These are phyloP conservation scores for Williopsis jadinii DNA, from an alignment of 1,139 yeast species.

Conservation along the genomic window DNA sequence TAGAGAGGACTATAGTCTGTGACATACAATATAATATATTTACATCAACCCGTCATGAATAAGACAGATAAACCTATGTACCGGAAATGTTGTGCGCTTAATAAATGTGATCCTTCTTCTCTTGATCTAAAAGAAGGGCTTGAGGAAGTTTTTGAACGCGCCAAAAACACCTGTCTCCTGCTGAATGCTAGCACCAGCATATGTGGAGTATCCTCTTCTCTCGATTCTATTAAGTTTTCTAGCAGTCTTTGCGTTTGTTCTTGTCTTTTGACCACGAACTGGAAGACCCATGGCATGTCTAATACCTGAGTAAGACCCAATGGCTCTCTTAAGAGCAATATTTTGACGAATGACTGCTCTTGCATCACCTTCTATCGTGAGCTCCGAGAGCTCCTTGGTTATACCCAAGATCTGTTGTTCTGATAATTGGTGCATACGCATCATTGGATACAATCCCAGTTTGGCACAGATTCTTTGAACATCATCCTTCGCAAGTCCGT, in stretches of 20 bases:
- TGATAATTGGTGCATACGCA: slow-evolving; percentile 88
- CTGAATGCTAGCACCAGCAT: neutral
- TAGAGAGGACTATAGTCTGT: slow-evolving; percentile 30
- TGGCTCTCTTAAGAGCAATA: slow-evolving; percentile 71
- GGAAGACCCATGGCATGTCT: slow-evolving; percentile 89
- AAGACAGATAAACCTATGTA: too few species aligned
- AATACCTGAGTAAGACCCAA: slow-evolving; percentile 82
- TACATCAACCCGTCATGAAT: neutral
- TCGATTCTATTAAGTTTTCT: slow-evolving; percentile 73
- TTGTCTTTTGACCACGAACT: slow-evolving; percentile 90
- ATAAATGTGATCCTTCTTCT: neutral
- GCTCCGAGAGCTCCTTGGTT: slow-evolving; percentile 77
- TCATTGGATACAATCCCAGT: slow-evolving; percentile 84
- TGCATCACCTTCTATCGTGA: slow-evolving; percentile 82
- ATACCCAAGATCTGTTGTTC: slow-evolving; percentile 84
- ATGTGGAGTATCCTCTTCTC: slow-evolving; percentile 41
- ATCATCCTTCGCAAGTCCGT: slow-evolving; percentile 76
- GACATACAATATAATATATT: slow-evolving; percentile 1
- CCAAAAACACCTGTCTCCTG: slow-evolving; percentile 12
- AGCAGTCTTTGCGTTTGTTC: slow-evolving; percentile 87
- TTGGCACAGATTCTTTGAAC: slow-evolving; percentile 78
- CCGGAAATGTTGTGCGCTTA: too few species aligned
- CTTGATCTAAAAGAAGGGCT: slow-evolving; percentile 10
- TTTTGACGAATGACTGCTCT: slow-evolving; percentile 72
- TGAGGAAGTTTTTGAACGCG: slow-evolving; percentile 17